phyloP scores from a whole-genome alignment of 2,329 filamentous ascomycete genomes.

The Gaeumannomyces tritici region DNA sequence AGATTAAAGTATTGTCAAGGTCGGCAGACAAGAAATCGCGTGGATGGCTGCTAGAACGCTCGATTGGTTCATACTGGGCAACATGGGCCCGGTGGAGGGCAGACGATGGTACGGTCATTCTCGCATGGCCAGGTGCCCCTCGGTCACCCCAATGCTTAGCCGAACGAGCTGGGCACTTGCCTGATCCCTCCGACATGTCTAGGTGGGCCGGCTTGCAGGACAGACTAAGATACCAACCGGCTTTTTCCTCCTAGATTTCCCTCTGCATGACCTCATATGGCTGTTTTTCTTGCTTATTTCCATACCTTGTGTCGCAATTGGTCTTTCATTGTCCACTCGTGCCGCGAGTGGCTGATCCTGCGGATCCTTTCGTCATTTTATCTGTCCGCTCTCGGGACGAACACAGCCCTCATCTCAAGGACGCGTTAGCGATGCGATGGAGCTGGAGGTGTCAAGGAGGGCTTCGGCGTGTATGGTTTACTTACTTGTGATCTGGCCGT shows the following conservation, averaged over 20 bases:
- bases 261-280: slow-evolving; percentile 15
- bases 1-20: neutral
- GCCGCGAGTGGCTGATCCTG: neutral
- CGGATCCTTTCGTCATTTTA: neutral
- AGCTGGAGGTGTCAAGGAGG: neutral
- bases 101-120: neutral
- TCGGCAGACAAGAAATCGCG: neutral
- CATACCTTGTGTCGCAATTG: neutral
- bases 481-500: neutral
- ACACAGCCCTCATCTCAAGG: neutral
- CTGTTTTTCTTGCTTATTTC: slow-evolving; percentile 5
- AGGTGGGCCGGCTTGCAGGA: neutral
- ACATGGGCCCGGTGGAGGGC: neutral
- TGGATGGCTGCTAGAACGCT: neutral
- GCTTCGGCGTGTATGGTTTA: neutral
- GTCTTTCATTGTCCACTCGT: neutral
- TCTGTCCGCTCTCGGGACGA: neutral
- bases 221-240: slow-evolving; percentile 3
- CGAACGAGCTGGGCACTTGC: neutral
- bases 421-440: neutral
- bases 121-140: neutral
- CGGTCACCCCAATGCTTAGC: neutral
- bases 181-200: neutral
- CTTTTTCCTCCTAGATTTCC: slow-evolving; percentile 11
- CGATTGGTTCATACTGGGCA: neutral